phyloP scores from a whole-genome alignment of 2,329 filamentous ascomycete genomes.

The Trichoderma sp. region DNA sequence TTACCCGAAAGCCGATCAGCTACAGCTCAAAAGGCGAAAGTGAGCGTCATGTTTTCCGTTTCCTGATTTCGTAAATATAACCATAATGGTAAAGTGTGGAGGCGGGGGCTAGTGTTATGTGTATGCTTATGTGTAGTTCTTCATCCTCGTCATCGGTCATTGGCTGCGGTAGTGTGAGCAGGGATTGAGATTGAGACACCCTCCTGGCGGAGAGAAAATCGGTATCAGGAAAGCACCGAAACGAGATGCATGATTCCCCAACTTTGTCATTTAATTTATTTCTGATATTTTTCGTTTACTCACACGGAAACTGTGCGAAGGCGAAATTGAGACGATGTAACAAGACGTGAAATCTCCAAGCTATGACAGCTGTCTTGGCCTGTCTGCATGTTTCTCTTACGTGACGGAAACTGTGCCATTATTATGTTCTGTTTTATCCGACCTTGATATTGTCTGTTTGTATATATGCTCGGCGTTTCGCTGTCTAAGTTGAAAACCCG shows the following conservation, averaged over 20 bases:
- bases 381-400: neutral
- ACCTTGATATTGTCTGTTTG: neutral
- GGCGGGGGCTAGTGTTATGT: neutral
- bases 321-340: neutral
- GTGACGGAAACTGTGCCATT: neutral
- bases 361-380: neutral
- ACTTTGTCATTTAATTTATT: neutral
- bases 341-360: neutral
- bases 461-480: neutral
- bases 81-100: slow-evolving; percentile 7
- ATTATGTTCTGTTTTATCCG: neutral
- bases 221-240: neutral
- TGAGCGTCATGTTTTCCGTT: neutral
- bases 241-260: neutral
- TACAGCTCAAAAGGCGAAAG: neutral
- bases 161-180: neutral
- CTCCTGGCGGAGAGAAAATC: neutral
- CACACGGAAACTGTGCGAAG: neutral
- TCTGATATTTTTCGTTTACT: neutral
- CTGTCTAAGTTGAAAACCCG: neutral
- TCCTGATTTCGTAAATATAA: neutral
- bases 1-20: neutral
- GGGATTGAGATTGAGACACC: neutral
- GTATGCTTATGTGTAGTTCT: neutral
- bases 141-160: neutral